These are phyloP conservation scores for Nitzschia inconspicua DNA, from an alignment of 108 stramenopile species.

Conservation along the genomic window DNA sequence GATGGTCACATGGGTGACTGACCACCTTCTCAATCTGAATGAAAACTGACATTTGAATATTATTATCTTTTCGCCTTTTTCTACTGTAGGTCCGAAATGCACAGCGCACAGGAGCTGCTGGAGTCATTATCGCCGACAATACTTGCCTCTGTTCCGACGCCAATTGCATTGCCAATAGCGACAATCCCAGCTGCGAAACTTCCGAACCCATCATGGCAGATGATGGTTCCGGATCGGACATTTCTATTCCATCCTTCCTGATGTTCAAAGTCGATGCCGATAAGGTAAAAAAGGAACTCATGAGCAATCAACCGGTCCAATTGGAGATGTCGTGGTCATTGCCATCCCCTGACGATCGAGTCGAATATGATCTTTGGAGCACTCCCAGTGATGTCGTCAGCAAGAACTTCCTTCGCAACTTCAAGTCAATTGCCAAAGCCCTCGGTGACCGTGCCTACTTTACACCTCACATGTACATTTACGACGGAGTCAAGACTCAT, in stretches of 20 bases:
- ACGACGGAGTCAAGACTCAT: constrained; percentile 72
- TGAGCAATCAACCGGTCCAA: constrained; percentile 66
- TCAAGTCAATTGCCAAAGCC: constrained; percentile 58
- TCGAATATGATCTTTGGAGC: constrained; percentile 92
- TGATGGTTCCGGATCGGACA: constrained; percentile 90
- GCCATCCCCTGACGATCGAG: constrained; percentile 83
- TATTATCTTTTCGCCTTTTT: not conserved
- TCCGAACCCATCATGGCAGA: constrained; percentile 96
- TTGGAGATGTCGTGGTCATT: constrained; percentile 87
- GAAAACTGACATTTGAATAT: not conserved
- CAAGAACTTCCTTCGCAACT: constrained; percentile 60
- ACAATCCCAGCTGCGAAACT: constrained; percentile 56
- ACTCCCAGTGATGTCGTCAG: constrained; percentile 71
- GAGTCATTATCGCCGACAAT: constrained; percentile 91
- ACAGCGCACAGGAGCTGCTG: constrained; percentile 87
- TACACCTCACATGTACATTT: constrained; percentile 89
- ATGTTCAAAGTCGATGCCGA: constrained; percentile 88
- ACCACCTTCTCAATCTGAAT: not conserved
- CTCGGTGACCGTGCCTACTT: constrained; percentile 81
- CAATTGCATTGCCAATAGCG: constrained; percentile 26
- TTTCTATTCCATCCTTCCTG: constrained; percentile 89
- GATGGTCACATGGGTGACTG: not conserved
- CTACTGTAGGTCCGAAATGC: constrained; percentile 66
- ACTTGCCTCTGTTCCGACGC: constrained; percentile 73
- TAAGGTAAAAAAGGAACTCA: constrained; percentile 53